Evolutionary conservation across 192 early-diverging fungal genomes (phyloP).

Genomic region (Geranomyces variabilis): DNA sequence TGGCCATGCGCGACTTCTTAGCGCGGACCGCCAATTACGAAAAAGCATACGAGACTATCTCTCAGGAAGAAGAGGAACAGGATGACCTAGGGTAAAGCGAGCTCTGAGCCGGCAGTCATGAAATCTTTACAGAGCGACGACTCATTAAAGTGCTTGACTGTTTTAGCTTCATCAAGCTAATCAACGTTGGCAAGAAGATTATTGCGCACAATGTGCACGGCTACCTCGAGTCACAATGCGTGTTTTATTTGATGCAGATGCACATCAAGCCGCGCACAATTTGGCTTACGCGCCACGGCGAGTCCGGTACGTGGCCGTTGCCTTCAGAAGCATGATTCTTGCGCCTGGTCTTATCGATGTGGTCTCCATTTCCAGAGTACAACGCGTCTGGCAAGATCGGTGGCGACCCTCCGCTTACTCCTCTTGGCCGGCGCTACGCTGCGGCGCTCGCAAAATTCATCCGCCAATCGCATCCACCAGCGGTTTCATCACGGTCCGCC

Average conservation of each 20-base stretch:
- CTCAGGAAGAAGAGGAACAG: slow-evolving; percentile 78
- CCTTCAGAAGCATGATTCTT: background rate
- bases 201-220: slow-evolving; percentile 94
- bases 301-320: slow-evolving; percentile 50
- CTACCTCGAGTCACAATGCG: slow-evolving; percentile 88
- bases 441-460: slow-evolving; percentile 80
- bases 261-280: slow-evolving; percentile 81
- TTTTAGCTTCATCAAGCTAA: slow-evolving; percentile 87
- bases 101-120: background rate
- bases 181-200: slow-evolving; percentile 95
- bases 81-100: slow-evolving; percentile 46
- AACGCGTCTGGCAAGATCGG: slow-evolving; percentile 85
- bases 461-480: slow-evolving; percentile 31
- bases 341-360: background rate
- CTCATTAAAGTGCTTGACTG: background rate
- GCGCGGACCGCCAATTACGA: slow-evolving; percentile 91
- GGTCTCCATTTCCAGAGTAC: slow-evolving; percentile 58
- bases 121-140: too few relatives aligned
- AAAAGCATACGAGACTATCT: slow-evolving; percentile 84
- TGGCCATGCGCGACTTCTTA: slow-evolving; percentile 84
- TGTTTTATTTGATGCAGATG: slow-evolving; percentile 99
- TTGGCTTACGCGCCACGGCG: slow-evolving; percentile 93
- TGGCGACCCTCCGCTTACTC: slow-evolving; percentile 80
- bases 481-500: background rate
- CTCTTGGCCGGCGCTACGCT: slow-evolving; percentile 71